These are phyloP conservation scores for Exserohilum rostratum DNA, from an alignment of 2,329 filamentous ascomycete species.

Conservation along the genomic window DNA sequence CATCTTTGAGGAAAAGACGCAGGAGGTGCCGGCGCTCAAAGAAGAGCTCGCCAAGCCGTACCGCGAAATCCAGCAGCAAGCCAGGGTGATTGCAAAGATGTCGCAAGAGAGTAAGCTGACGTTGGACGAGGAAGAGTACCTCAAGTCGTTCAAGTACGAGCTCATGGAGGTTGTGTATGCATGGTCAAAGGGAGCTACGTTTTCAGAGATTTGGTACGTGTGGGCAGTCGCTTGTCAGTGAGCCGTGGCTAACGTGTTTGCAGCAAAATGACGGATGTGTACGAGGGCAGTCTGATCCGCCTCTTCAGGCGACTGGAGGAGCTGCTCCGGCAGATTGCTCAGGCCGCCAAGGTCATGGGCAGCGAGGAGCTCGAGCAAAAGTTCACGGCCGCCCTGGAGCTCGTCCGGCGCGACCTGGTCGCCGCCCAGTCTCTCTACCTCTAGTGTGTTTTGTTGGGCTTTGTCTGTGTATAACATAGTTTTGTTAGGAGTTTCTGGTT, in stretches of 20 bases:
- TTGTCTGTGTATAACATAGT: conserved; percentile 22
- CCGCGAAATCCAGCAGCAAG: conserved; percentile 84
- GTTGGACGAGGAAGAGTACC: conserved; percentile 94
- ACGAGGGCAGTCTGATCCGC: conserved; percentile 94
- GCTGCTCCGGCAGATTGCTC: conserved; percentile 89
- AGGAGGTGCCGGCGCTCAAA: conserved; percentile 71
- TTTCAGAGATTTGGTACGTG: conserved; percentile 92
- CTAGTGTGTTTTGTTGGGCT: conserved; percentile 23
- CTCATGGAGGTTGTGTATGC: conserved; percentile 95
- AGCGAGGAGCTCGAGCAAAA: conserved; percentile 91
- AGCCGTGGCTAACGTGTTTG: conserved; percentile 8
- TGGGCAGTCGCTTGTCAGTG: background rate
- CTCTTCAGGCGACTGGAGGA: conserved; percentile 96
- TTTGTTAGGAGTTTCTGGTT: conserved; percentile 14
- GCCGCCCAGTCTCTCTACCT: conserved; percentile 93
- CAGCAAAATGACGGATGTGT: conserved; percentile 99
- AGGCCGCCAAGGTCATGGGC: conserved; percentile 97
- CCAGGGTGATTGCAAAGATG: conserved; percentile 87
- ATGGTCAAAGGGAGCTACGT: conserved; percentile 89
- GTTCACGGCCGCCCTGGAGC: conserved; percentile 83
- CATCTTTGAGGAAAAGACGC: conserved; percentile 95
- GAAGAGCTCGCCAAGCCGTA: conserved; percentile 88
- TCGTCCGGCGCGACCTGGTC: conserved; percentile 92
- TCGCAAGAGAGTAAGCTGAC: conserved; percentile 92
- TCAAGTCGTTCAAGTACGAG: conserved; percentile 87